Conservation (phyloP, 2,329 filamentous ascomycete species). For the Ascochyta rabiei region DNA sequence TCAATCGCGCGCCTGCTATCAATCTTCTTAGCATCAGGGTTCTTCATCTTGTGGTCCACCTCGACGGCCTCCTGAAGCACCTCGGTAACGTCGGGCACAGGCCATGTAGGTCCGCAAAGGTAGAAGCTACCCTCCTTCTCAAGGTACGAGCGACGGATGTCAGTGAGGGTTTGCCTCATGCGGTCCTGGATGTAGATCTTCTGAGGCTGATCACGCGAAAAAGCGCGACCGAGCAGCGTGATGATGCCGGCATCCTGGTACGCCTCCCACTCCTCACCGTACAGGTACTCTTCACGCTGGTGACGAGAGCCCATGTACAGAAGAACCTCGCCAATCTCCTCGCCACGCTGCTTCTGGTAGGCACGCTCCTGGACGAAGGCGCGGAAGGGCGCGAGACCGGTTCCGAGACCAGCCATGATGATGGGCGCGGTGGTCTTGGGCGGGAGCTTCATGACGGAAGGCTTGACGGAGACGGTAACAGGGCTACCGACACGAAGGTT, state of each 20-base stretch:
- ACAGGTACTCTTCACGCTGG: conserved; percentile 98
- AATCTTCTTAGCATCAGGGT: conserved; percentile 68
- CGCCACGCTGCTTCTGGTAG: conserved; percentile 96
- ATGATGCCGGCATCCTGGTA: conserved; percentile 96
- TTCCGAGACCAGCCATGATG: conserved; percentile 99
- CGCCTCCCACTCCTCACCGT: conserved; percentile 98
- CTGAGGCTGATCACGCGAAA: conserved; percentile 94
- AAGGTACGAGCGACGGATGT: conserved; percentile 87
- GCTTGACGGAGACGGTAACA: conserved; percentile 93
- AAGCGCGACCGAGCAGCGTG: conserved; percentile 89
- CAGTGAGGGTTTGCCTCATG: conserved; percentile 84
- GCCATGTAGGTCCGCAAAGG: conserved; percentile 97
- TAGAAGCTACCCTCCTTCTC: conserved; percentile 91
- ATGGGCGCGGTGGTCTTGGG: conserved; percentile 84
- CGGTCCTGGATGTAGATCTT: conserved; percentile 99
- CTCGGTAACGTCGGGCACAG: conserved; percentile 92
- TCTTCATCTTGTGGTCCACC: conserved; percentile 69
- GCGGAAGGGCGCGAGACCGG: conserved; percentile 97
- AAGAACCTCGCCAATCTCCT: conserved; percentile 90
- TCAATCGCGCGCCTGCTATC: conserved; percentile 92
- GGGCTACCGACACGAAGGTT: conserved; percentile 74
- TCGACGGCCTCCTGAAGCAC: conserved; percentile 93
- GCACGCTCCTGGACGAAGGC: conserved; percentile 98
- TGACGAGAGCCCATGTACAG: conserved; percentile 97
- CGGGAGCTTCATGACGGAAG: conserved; percentile 99